Evolutionary conservation across 2,329 filamentous ascomycete species (phyloP), one percentile per base, ranked within the genome.

Genomic region (Xylariales sp.): DNA sequence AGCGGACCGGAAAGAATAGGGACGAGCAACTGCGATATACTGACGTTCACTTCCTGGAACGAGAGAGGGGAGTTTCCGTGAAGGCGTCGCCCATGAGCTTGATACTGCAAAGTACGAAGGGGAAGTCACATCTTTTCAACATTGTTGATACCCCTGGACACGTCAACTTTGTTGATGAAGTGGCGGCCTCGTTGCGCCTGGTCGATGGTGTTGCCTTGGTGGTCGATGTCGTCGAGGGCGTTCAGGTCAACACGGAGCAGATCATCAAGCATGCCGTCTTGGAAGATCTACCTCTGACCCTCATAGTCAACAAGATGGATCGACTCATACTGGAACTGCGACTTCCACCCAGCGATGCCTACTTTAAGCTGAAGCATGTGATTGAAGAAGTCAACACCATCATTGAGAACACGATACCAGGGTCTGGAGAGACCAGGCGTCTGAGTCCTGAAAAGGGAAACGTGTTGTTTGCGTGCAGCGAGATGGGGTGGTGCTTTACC

Each of bases 341-440:
- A 62, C 75, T 98, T 11, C 93, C 93, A 2, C 93, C 93, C 2
- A 88, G 83, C 50, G 93, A 98, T 60, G 93, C 93, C 10, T 98
- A 98, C 68, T 97, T 96, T 74, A 98, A 98, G 73, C 73, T 98
- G 41, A 97, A 96, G 68, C 90, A 97, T 62, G 89, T 96, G n/a
- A 81, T 98, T 40, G 93, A 98, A 63, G 88, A 97, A 64, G 90
- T 98, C 64, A 98, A 98, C 66, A 95, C 88, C 1, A 72, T 93
- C 52, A 97, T 98, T 55, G 88, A 95, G 59, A 89, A 86, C 59
- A 85, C 86, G 3, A 73, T 89, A 20, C 91, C 93, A 4, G 84
- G 88, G 2, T 79, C 80, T 53, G 89, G 90, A 20, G 87, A 88
- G 56, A 80, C 77, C 46, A 81, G 80, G 63, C 80, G 93, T 49